phyloP scores from a whole-genome alignment of 2,329 filamentous ascomycete genomes.

The Penicillium glabrum region DNA sequence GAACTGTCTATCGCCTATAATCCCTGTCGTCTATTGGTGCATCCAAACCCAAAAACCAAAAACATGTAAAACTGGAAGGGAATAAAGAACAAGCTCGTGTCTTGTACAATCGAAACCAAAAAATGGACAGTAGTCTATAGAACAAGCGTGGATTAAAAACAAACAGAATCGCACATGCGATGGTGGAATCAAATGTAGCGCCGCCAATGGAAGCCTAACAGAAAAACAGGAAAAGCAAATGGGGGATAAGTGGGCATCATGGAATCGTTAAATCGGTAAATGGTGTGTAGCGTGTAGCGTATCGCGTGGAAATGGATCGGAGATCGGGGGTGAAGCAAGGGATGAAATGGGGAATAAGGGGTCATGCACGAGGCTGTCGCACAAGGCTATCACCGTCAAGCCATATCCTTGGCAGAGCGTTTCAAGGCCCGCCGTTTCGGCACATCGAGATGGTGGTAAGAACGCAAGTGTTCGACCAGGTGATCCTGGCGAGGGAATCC shows the following conservation, averaged over 20 bases:
- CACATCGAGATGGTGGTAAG: conserved; percentile 53
- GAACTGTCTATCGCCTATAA: background rate
- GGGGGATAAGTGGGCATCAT: background rate
- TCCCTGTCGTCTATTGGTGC: background rate
- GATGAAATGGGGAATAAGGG: background rate
- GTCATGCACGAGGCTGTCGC: background rate
- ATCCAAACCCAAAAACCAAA: background rate
- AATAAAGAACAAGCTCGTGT: background rate
- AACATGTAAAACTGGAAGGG: background rate
- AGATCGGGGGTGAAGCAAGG: background rate
- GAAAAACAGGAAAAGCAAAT: background rate
- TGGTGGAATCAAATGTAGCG: background rate
- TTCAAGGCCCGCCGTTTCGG: conserved; percentile 40
- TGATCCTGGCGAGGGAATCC: conserved; percentile 61
- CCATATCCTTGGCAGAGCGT: conserved; percentile 22
- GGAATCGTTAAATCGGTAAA: conserved; percentile 1
- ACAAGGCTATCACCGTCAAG: background rate
- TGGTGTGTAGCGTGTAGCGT: background rate
- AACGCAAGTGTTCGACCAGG: conserved; percentile 57
- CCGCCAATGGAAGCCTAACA: background rate
- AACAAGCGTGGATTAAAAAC: background rate
- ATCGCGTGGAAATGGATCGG: background rate
- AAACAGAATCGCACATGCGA: background rate
- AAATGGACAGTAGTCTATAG: background rate
- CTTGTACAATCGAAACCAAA: background rate